A percentile compares a stretch with the other conserved stretches of the same genome.
Evolutionary conservation across 202 grass and related monocot species (phyloP).

Genomic region (Schoenoplectus tabernaemontani): DNA sequence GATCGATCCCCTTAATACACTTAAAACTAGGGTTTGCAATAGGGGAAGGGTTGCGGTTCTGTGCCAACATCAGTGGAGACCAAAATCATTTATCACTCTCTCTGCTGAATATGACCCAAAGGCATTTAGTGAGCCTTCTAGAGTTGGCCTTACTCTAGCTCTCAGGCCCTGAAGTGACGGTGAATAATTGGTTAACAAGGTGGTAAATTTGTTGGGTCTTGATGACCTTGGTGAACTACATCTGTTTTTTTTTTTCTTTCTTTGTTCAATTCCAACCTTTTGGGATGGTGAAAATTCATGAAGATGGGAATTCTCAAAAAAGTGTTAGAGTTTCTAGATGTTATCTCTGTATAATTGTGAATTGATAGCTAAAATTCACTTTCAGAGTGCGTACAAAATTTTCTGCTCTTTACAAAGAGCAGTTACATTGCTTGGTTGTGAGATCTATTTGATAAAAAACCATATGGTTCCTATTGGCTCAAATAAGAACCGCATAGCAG

Average conservation of each 20-base stretch:
- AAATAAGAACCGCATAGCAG: neutral
- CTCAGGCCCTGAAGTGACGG: conserved; percentile 60
- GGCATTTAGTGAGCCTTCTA: conserved; percentile 47
- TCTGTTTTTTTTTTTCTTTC: neutral
- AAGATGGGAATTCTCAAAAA: neutral
- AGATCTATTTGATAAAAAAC: neutral
- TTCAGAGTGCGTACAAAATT: neutral
- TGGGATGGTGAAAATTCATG: neutral
- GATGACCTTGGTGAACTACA: neutral
- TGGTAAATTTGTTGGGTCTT: neutral
- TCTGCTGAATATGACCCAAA: conserved; percentile 79
- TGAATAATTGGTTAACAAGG: neutral
- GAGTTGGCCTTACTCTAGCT: conserved; percentile 47
- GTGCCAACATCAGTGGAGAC: conserved; percentile 78
- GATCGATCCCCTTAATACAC: conserved; percentile 44
- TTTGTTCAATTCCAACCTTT: neutral
- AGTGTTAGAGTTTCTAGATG: neutral
- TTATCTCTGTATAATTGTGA: conserved; percentile 4
- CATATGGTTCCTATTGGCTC: neutral
- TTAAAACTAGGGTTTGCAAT: conserved; percentile 68
- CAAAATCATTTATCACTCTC: conserved; percentile 59
- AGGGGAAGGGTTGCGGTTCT: conserved; percentile 51
- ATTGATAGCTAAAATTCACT: neutral
- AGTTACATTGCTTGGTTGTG: neutral
- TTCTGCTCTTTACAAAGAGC: neutral